Evolutionary conservation across 805 yeast genomes (phyloP).

Genomic region (Candida gorgasii): DNA sequence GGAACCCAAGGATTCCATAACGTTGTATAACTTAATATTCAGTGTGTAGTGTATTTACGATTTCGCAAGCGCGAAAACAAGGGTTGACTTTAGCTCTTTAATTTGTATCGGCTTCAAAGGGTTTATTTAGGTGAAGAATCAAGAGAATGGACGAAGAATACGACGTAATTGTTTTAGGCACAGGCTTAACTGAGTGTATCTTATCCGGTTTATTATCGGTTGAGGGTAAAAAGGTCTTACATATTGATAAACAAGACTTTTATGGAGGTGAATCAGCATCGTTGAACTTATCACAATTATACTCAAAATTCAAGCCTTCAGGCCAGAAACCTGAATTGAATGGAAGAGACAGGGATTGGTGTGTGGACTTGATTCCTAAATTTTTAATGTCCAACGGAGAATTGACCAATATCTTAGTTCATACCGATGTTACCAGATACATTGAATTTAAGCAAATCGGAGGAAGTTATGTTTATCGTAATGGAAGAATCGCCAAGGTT

Average conservation of each 20-base stretch:
- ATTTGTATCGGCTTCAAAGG: not conserved
- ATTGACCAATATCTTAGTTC: constrained; percentile 89
- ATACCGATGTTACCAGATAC: constrained; percentile 94
- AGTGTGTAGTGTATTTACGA: not conserved
- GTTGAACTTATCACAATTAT: constrained; percentile 66
- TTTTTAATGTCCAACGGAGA: constrained; percentile 98
- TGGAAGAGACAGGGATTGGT: constrained; percentile 97
- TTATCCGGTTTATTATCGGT: constrained; percentile 91
- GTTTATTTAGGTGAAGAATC: not conserved
- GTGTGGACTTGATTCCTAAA: constrained; percentile 95
- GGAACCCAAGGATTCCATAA: constrained; percentile 67
- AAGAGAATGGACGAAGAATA: constrained; percentile 84
- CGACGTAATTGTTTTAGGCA: constrained; percentile 94
- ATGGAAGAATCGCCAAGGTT: constrained; percentile 89
- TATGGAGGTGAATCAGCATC: constrained; percentile 95
- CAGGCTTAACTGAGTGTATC: constrained; percentile 95
- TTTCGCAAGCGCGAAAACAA: constrained; percentile 2
- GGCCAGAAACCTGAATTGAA: constrained; percentile 67
- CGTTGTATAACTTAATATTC: constrained; percentile 24
- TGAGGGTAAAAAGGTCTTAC: constrained; percentile 97
- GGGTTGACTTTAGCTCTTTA: no score
- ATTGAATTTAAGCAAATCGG: constrained; percentile 94
- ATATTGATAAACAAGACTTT: constrained; percentile 93
- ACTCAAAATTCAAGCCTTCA: constrained; percentile 80
- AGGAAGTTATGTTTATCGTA: constrained; percentile 92